A percentile compares a stretch with the other conserved stretches of the same genome.
Evolutionary conservation across 2,329 filamentous ascomycete species (phyloP).

Genomic region (Claviceps africana): DNA sequence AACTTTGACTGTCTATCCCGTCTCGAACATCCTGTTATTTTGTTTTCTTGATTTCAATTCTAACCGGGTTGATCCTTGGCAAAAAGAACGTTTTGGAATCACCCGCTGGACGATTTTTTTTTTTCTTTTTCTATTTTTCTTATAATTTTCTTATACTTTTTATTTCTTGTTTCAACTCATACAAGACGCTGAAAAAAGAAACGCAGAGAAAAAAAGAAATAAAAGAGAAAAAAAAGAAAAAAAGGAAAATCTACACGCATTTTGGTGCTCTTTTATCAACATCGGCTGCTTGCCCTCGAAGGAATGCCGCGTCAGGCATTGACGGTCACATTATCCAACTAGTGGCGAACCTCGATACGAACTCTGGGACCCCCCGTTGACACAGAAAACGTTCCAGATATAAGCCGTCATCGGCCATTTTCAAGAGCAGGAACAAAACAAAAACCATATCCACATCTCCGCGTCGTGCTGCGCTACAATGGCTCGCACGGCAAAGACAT

Average conservation of each 20-base stretch:
- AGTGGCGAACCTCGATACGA: background rate
- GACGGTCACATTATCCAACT: background rate
- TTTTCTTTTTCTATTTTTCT: too few species aligned
- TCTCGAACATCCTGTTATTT: conserved; percentile 7
- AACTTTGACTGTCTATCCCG: conserved; percentile 6
- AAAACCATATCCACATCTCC: background rate
- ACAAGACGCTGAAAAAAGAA: too few species aligned
- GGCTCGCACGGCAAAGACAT: conserved; percentile 16
- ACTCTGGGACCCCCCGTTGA: background rate
- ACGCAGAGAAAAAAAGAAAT: background rate
- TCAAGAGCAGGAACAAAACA: background rate
- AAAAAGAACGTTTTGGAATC: conserved; percentile 10
- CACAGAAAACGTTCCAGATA: background rate
- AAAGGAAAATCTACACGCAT: too few species aligned
- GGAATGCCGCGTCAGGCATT: background rate
- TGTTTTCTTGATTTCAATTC: conserved; percentile 5
- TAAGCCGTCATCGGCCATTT: too few species aligned
- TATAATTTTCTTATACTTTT: too few species aligned
- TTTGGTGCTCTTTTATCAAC: too few species aligned
- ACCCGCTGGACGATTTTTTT: conserved; percentile 4
- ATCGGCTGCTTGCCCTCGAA: background rate
- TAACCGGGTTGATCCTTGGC: conserved; percentile 45
- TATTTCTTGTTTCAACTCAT: too few species aligned
- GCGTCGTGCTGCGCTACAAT: conserved; percentile 13
- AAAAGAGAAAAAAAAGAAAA: background rate